phyloP scores from a whole-genome alignment of 331 rosid genomes.

The Cydonia oblonga region DNA sequence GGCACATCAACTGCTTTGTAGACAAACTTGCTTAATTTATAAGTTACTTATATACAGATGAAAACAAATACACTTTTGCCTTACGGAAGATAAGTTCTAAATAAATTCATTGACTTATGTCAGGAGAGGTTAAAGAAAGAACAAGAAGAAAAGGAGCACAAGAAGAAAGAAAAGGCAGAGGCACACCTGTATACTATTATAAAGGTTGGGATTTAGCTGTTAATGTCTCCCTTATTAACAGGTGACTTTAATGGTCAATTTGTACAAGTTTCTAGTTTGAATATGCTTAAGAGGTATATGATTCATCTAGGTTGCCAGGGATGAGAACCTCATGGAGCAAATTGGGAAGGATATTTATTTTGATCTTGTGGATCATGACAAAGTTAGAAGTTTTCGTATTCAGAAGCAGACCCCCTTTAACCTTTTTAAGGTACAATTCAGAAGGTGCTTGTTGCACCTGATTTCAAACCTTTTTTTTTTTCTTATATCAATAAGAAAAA shows the following conservation, averaged over 20 bases:
- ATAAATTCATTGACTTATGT: conserved; percentile 10
- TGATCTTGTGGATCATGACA: conserved; percentile 92
- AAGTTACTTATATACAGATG: neutral
- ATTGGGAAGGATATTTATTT: conserved; percentile 82
- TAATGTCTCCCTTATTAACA: conserved; percentile 6
- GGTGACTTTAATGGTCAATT: conserved; percentile 1
- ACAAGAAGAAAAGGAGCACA: conserved; percentile 89
- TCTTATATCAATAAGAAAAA: neutral
- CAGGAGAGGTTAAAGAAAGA: conserved; percentile 95
- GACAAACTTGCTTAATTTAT: neutral
- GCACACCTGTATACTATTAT: conserved; percentile 89
- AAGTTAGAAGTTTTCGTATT: conserved; percentile 82
- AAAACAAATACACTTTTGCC: neutral
- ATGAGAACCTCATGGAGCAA: conserved; percentile 62
- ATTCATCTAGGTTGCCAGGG: conserved; percentile 66
- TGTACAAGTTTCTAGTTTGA: neutral
- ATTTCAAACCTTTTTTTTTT: neutral
- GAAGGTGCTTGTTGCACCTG: neutral
- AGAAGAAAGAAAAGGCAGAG: conserved; percentile 87
- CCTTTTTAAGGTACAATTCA: conserved; percentile 52
- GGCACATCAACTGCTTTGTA: neutral
- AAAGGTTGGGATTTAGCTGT: conserved; percentile 40
- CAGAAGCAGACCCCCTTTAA: conserved; percentile 73
- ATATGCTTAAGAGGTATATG: neutral
- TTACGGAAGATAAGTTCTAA: conserved; percentile 1